Evolutionary conservation across 2,329 filamentous ascomycete species (phyloP).

Genomic region (Colletotrichum navitas): DNA sequence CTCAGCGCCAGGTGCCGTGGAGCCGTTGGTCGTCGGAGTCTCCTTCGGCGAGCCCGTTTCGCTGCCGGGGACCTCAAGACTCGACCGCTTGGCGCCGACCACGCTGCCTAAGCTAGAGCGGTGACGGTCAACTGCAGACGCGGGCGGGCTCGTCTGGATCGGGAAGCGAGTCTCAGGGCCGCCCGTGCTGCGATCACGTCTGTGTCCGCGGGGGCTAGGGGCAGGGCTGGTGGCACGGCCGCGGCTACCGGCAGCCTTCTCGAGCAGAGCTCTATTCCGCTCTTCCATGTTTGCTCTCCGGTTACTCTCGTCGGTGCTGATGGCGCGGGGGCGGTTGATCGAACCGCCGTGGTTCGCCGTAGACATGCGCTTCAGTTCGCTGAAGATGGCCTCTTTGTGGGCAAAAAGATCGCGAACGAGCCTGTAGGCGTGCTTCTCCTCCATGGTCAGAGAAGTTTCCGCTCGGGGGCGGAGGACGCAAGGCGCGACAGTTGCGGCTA

Average conservation of each 20-base stretch:
- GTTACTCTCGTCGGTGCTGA: constrained; percentile 96
- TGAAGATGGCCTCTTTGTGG: constrained; percentile 96
- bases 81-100: constrained; percentile 69
- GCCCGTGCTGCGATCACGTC: constrained; percentile 83
- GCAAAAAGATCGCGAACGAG: constrained; percentile 92
- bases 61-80: constrained; percentile 83
- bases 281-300: constrained; percentile 95
- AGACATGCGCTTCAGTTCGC: constrained; percentile 92
- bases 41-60: constrained; percentile 56
- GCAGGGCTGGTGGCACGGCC: constrained; percentile 82
- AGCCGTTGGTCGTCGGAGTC: constrained; percentile 58
- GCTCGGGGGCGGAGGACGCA: constrained; percentile 89
- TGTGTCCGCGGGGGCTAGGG: constrained; percentile 71
- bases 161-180: constrained; percentile 86
- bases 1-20: constrained; percentile 43
- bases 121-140: constrained; percentile 63
- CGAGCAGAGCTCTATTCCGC: constrained; percentile 84
- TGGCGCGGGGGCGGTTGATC: constrained; percentile 78
- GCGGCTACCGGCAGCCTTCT: constrained; percentile 72
- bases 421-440: constrained; percentile 92
- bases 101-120: constrained; percentile 65
- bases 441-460: constrained; percentile 92
- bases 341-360: constrained; percentile 75
- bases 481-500: constrained; percentile 82
- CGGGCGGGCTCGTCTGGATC: constrained; percentile 75